Evolutionary conservation across 495 filamentous ascomycete species (phyloP).

Genomic region (Aspergillus carlsbadensis): DNA sequence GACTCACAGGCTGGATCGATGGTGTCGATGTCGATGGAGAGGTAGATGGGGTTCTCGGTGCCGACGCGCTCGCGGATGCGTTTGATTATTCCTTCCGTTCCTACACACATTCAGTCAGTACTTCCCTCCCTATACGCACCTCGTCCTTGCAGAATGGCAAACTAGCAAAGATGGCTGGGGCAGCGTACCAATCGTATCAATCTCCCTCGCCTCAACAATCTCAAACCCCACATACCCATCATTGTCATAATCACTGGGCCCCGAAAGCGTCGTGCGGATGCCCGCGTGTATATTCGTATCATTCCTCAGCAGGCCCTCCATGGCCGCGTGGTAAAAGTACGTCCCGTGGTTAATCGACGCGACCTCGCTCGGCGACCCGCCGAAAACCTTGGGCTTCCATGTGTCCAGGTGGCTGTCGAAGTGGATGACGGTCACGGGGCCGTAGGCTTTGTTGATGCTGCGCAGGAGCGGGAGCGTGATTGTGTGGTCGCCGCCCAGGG

Average conservation of each 20-base stretch:
- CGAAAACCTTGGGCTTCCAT: constrained; percentile 70
- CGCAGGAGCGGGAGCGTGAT: constrained; percentile 63
- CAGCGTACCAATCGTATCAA: constrained; percentile 67
- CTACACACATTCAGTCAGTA: constrained; percentile 12
- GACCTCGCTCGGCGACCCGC: constrained; percentile 58
- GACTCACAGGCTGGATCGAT: constrained; percentile 76
- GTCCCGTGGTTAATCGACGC: constrained; percentile 85
- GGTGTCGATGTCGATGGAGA: constrained; percentile 87
- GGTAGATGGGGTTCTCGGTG: constrained; percentile 69
- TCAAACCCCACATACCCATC: constrained; percentile 82
- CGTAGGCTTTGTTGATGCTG: constrained; percentile 65
- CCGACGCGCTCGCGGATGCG: constrained; percentile 74
- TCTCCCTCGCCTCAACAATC: constrained; percentile 76
- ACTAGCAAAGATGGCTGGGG: neutral
- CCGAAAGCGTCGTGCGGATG: constrained; percentile 74
- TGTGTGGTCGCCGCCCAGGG: constrained; percentile 66
- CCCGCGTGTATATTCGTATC: constrained; percentile 85
- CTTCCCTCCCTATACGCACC: neutral
- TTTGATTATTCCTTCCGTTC: constrained; percentile 65
- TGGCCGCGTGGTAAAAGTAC: constrained; percentile 68
- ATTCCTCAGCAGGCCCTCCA: constrained; percentile 74
- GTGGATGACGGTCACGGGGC: constrained; percentile 67
- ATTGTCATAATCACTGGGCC: constrained; percentile 73
- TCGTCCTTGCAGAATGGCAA: too few species aligned
- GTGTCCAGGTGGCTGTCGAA: constrained; percentile 72